Evolutionary conservation across 306 rosid species (phyloP).

Genomic region (Gleditsia sinensis): DNA sequence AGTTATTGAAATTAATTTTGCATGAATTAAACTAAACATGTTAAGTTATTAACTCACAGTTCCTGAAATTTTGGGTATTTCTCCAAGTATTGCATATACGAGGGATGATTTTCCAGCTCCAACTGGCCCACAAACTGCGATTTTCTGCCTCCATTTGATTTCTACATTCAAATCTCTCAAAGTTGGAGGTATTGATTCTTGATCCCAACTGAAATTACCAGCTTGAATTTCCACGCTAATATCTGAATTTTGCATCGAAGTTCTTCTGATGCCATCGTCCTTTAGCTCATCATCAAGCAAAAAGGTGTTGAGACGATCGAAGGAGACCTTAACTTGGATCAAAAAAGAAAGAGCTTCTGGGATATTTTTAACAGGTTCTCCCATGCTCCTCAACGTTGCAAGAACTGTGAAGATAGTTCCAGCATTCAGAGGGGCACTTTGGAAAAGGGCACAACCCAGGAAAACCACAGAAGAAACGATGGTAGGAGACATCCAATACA

Average conservation of each 20-base stretch:
- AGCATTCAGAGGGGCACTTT: conserved; percentile 70
- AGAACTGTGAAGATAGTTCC: conserved; percentile 79
- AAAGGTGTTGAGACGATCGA: conserved; percentile 60
- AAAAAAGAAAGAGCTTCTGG: conserved; percentile 71
- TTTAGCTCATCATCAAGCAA: conserved; percentile 69
- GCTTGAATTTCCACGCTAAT: conserved; percentile 47
- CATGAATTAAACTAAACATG: not conserved
- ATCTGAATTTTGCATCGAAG: conserved; percentile 12
- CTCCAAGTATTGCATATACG: conserved; percentile 68
- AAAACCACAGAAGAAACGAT: conserved; percentile 62
- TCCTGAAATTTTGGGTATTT: conserved; percentile 72
- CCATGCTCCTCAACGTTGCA: conserved; percentile 59
- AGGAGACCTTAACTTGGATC: conserved; percentile 78
- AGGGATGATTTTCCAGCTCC: conserved; percentile 90
- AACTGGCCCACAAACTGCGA: conserved; percentile 79
- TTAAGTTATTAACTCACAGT: conserved; percentile 50
- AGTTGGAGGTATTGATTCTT: conserved; percentile 50
- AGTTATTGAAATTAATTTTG: conserved; percentile 20
- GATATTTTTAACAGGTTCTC: conserved; percentile 76
- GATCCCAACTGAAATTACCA: conserved; percentile 73
- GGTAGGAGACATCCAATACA: conserved; percentile 80
- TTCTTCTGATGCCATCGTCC: conserved; percentile 27
- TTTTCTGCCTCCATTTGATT: conserved; percentile 57
- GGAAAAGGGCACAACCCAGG: conserved; percentile 51
- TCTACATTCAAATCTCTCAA: conserved; percentile 52